These are phyloP conservation scores for Letharia lupina DNA, from an alignment of 495 filamentous ascomycete genomes.

Conservation along the genomic window DNA sequence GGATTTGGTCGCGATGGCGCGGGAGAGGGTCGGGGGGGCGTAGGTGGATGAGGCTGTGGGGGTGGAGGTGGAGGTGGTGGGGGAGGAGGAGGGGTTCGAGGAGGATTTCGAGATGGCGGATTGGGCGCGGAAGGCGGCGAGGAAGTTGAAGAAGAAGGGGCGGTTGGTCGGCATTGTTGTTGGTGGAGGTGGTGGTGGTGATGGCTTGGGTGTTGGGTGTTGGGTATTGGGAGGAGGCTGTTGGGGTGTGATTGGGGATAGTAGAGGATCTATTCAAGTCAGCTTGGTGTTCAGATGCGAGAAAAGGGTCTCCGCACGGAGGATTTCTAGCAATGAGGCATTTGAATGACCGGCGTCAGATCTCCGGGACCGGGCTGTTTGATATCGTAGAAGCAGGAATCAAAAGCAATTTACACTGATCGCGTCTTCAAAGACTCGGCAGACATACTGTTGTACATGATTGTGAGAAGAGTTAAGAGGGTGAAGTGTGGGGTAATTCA, in stretches of 20 bases:
- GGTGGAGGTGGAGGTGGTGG: constrained; percentile 27
- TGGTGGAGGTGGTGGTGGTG: constrained; percentile 4
- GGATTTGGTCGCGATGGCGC: constrained; percentile 30
- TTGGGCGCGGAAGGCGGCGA: constrained; percentile 70
- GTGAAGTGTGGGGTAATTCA: constrained; percentile 4
- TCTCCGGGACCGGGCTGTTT: background rate
- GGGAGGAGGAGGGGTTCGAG: constrained; percentile 25
- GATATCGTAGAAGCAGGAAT: background rate
- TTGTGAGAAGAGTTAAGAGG: background rate
- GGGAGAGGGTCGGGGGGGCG: constrained; percentile 17
- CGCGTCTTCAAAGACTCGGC: background rate
- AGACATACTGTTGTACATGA: background rate
- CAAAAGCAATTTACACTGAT: background rate
- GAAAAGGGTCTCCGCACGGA: background rate
- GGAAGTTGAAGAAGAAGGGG: constrained; percentile 78
- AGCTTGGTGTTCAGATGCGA: background rate
- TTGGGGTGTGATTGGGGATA: background rate
- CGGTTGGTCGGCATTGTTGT: constrained; percentile 60
- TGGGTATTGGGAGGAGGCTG: background rate
- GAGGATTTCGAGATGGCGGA: constrained; percentile 29
- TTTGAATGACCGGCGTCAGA: constrained; percentile 1
- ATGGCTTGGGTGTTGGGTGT: background rate
- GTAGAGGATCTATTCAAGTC: background rate
- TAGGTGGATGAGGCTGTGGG: constrained; percentile 20
- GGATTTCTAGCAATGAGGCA: constrained; percentile 6